Evolutionary conservation across 2,329 filamentous ascomycete genomes (phyloP).

Genomic region (Dactylellina parvicollis): DNA sequence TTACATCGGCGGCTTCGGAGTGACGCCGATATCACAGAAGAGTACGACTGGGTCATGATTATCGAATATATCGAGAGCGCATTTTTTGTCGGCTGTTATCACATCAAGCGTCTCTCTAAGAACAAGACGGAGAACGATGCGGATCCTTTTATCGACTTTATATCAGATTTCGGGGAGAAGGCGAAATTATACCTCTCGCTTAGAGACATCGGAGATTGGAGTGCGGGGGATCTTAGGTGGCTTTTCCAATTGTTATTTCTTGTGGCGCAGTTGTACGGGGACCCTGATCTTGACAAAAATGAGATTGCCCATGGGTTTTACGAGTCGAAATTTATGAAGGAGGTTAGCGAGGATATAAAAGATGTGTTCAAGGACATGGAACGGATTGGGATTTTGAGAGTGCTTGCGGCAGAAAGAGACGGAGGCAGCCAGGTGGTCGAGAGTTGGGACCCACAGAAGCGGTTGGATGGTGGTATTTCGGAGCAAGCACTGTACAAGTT

Average conservation of each 20-base stretch:
- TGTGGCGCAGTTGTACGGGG: neutral
- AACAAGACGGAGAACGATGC: neutral
- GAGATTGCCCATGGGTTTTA: neutral
- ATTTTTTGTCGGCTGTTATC: neutral
- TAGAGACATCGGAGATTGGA: neutral
- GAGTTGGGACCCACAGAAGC: neutral
- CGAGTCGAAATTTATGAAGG: neutral
- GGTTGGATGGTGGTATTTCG: neutral
- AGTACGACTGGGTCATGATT: neutral
- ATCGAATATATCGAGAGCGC: neutral
- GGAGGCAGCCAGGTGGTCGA: neutral
- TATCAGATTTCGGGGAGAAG: neutral
- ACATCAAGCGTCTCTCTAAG: neutral
- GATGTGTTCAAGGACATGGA: slow-evolving; percentile 6
- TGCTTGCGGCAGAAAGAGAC: slow-evolving; percentile 1
- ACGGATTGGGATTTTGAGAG: slow-evolving; percentile 10
- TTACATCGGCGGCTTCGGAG: neutral
- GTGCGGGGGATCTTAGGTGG: neutral
- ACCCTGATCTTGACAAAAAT: neutral
- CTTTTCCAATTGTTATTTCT: slow-evolving; percentile 14
- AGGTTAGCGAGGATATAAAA: neutral
- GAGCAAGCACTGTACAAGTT: neutral
- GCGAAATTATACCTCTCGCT: neutral
- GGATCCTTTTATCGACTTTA: neutral
- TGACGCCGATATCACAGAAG: neutral